Evolutionary conservation across 75 land plant genomes (phyloP), one percentile per base, ranked within the genome.

Genomic region (Chamaecyparis obtusa): DNA sequence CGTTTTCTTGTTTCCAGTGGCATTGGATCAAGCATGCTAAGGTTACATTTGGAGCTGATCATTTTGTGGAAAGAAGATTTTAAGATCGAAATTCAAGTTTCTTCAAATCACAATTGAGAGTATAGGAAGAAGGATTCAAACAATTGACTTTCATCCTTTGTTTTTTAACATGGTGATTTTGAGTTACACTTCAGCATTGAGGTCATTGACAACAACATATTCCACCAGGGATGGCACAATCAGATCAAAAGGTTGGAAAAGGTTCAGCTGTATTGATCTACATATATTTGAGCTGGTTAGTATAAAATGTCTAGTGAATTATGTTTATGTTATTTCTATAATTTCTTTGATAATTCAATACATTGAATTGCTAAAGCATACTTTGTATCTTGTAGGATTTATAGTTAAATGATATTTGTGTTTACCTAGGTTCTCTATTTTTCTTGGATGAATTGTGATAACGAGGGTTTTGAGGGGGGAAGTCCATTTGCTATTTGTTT

Each of bases 231-330:
- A 72, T 72, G 76, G 76, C 36, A 33, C 33, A 72, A 72, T 72
- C 32, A 33, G 37, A 72, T 36, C 76, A 33, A 72, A 72, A 72
- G 76, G 36, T 72, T 72, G 33, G 76, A 72, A 72, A 72, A 33
- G 76, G 76, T 33, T 72, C 76, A 32, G 76, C 36, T 72, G 76
- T 33, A 72, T 72, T 72, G 32, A 72, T 72, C 76, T 72, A 72
- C 76, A 72, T 11, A 72, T 33, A 13, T 33, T 15, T 7, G 36
- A 72, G 76, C 76, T 72, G 76, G 76, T 72, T 72, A 72, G 76
- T 72, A 72, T 72, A 33, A 72, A 72, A 33, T 21, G 0, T 72
- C 76, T 33, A 33, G 3, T 32, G 76, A 32, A 72, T 10, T 33
- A 32, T 72, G 0, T 72, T 72, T 72, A 32, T 32, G 15, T 72